Evolutionary conservation across 202 grass and related monocot species (phyloP), one percentile per base, ranked within the genome.

Genomic region (Dendrocalamus latiflorus): DNA sequence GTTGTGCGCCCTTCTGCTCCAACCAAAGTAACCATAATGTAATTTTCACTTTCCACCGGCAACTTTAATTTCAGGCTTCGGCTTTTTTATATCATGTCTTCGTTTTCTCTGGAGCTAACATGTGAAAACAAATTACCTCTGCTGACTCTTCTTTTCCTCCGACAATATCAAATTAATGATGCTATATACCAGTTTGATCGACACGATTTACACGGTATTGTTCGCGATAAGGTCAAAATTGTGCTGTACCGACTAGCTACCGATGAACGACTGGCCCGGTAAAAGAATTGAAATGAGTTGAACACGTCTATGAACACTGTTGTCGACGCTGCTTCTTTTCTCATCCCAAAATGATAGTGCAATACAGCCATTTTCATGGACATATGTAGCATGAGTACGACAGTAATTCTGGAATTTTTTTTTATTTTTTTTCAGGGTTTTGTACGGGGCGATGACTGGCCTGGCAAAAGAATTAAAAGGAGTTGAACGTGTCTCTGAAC

Each of bases 41-140:
- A 24, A 8, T 73, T 18, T 9, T 62, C 86, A 25, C 61, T 56
- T 79, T 64, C 12, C 59, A 57, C 34, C 8, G 1, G 76, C 26
- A 36, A 37, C 81, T n/a, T n/a, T n/a, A n/a, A n/a, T 75, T 61
- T 83, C 61, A 59, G 58, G 67, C 25, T 65, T 45, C 44, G 20
- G 6, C 26, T 30, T 72, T n/a, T n/a, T n/a, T n/a, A n/a, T n/a
- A n/a, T n/a, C n/a, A n/a, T n/a, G n/a, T n/a, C n/a, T n/a, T n/a
- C n/a, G n/a, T n/a, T n/a, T n/a, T n/a, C n/a, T n/a, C n/a, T n/a
- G n/a, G n/a, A n/a, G n/a, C n/a, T n/a, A n/a, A n/a, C n/a, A n/a
- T n/a, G n/a, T n/a, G n/a, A n/a, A n/a, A n/a, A n/a, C n/a, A n/a
- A n/a, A n/a, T 45, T 63, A 86, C 26, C 3, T 6, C 51, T 30